Percentiles rank a stretch among this genome's conserved stretches.
These are phyloP conservation scores for Penicillium polonicum DNA, from an alignment of 2,329 filamentous ascomycete genomes.

Conservation along the genomic window DNA sequence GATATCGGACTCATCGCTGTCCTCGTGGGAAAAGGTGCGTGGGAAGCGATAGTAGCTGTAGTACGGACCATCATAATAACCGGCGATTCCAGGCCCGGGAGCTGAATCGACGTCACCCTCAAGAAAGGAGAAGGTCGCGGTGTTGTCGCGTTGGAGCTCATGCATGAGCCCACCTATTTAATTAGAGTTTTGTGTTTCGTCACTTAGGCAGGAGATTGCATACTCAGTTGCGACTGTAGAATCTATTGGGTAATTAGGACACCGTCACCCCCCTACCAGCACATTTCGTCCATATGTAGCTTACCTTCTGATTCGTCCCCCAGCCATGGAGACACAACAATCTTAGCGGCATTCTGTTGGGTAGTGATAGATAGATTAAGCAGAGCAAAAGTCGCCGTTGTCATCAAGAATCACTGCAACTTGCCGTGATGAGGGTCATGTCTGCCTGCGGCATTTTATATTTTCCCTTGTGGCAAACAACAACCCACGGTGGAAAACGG, in stretches of 20 bases:
- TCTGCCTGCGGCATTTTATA: slow-evolving; percentile 2
- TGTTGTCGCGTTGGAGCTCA: slow-evolving; percentile 31
- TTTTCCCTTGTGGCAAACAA: not conserved
- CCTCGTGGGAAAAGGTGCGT: slow-evolving; percentile 23
- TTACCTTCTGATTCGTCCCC: slow-evolving; percentile 34
- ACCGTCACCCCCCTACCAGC: not conserved
- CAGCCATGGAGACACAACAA: slow-evolving; percentile 37
- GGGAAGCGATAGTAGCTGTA: slow-evolving; percentile 36
- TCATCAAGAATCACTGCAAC: not conserved
- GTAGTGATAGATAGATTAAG: not conserved
- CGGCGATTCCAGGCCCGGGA: slow-evolving; percentile 31
- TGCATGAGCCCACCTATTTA: slow-evolving; percentile 25
- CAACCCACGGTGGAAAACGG: not conserved
- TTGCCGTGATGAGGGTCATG: not conserved
- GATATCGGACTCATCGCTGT: slow-evolving; percentile 24
- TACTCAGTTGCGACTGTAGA: slow-evolving; percentile 31
- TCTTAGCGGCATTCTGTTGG: slow-evolving; percentile 26
- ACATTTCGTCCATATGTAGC: not conserved
- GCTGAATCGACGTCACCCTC: slow-evolving; percentile 32
- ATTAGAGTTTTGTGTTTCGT: slow-evolving; percentile 2
- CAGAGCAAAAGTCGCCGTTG: slow-evolving; percentile 5
- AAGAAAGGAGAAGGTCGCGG: slow-evolving; percentile 30
- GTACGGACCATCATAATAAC: slow-evolving; percentile 33
- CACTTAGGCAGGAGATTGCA: not conserved
- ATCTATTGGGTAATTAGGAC: slow-evolving; percentile 23